Conservation (phyloP, 2,329 filamentous ascomycete species). For the Dactylellina parvicollis region DNA sequence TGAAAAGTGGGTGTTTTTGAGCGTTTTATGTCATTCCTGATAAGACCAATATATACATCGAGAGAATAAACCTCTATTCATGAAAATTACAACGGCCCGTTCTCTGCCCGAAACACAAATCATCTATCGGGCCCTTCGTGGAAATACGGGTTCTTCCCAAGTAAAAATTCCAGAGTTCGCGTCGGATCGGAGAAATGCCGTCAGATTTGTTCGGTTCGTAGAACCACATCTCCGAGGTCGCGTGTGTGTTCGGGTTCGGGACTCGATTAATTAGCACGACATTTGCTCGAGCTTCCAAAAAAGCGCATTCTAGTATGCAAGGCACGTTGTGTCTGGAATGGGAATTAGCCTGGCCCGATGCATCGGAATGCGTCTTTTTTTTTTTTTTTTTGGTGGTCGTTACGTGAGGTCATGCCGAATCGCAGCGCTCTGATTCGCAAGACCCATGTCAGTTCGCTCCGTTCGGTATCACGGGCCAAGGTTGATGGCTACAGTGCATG, state of each 20-base stretch:
- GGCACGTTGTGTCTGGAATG: constrained; percentile 32
- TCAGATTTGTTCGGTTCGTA: constrained; percentile 23
- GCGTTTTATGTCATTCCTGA: constrained; percentile 1
- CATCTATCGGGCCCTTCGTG: not conserved
- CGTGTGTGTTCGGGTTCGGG: constrained; percentile 41
- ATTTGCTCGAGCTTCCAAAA: constrained; percentile 31
- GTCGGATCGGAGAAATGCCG: constrained; percentile 53
- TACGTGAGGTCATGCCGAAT: constrained; percentile 21
- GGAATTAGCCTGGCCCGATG: constrained; percentile 38
- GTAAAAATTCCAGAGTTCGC: not conserved
- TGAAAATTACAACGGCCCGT: constrained; percentile 4
- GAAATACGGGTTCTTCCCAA: not conserved
- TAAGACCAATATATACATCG: constrained; percentile 19
- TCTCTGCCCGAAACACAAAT: not conserved
- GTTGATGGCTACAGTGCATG: constrained; percentile 2
- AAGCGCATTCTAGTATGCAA: constrained; percentile 31
- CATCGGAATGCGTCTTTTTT: constrained; percentile 52
- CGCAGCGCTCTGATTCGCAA: constrained; percentile 43
- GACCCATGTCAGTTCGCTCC: not conserved
- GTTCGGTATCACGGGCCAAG: constrained; percentile 53
- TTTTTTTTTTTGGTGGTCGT: not conserved
- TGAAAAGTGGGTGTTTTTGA: not conserved
- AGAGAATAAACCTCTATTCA: constrained; percentile 27
- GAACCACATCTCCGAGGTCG: constrained; percentile 44
- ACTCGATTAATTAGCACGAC: constrained; percentile 4